Evolutionary conservation across 352 stramenopile genomes (phyloP).

Genomic region (Phytophthora nicotianae): DNA sequence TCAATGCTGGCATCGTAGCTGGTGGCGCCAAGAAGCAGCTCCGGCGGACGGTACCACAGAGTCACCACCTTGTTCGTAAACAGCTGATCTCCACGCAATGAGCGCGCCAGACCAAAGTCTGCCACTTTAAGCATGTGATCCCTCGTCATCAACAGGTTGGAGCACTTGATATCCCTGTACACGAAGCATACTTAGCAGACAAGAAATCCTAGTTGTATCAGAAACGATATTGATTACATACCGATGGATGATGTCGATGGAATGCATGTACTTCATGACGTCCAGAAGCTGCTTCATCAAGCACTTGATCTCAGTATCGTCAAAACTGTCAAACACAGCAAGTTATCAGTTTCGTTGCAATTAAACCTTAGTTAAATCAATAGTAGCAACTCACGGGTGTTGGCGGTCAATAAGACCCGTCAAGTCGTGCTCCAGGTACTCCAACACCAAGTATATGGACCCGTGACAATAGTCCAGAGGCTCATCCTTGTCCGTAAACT

Average conservation of each 20-base stretch:
- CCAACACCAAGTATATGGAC: conserved; percentile 88
- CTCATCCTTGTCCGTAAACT: conserved; percentile 88
- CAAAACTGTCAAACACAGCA: conserved; percentile 53
- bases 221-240: too few species aligned
- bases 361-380: background rate
- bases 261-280: conserved; percentile 90
- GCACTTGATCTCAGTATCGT: conserved; percentile 86
- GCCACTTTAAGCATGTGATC: conserved; percentile 86
- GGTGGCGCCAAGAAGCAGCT: conserved; percentile 94
- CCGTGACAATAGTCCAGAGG: conserved; percentile 84
- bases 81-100: conserved; percentile 81
- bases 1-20: conserved; percentile 94
- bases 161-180: conserved; percentile 93
- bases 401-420: conserved; percentile 88
- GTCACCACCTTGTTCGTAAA: conserved; percentile 97
- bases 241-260: conserved; percentile 87
- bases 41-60: conserved; percentile 94
- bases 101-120: conserved; percentile 87
- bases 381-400: conserved; percentile 57
- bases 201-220: background rate
- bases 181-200: background rate
- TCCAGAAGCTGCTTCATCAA: conserved; percentile 88
- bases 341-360: background rate
- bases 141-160: conserved; percentile 82
- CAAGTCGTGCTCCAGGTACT: conserved; percentile 91